These are phyloP conservation scores for Diacronema lutheri DNA, from an alignment of 78 protist genomes.

Conservation along the genomic window DNA sequence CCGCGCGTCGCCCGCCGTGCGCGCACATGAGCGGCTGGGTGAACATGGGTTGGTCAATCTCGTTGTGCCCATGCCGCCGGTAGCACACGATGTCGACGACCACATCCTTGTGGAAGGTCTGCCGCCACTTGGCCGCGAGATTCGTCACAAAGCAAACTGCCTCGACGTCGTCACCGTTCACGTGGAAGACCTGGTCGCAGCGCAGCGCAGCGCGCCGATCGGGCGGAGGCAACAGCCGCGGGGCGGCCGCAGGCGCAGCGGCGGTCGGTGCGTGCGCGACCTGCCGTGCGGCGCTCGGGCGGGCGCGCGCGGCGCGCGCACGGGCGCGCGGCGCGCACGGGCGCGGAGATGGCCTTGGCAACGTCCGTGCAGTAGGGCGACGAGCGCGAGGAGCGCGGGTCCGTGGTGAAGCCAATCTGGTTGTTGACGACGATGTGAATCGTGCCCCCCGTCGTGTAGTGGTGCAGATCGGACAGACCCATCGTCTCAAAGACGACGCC, in stretches of 20 bases:
- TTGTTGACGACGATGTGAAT: conserved; percentile 93
- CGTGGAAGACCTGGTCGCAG: conserved; percentile 98
- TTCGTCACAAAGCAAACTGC: conserved; percentile 66
- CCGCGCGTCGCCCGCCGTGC: no score
- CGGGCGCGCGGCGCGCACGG: no score
- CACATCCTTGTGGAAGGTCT: conserved; percentile 70
- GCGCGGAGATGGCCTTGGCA: conserved; percentile 63
- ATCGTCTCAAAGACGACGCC: conserved; percentile 86
- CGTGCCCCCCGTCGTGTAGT: conserved; percentile 92
- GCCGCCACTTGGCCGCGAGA: conserved; percentile 76
- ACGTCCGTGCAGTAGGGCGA: conserved; percentile 89
- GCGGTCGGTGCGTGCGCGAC: no score
- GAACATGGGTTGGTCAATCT: conserved; percentile 91
- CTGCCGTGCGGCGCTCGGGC: no score
- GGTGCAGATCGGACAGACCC: conserved; percentile 55
- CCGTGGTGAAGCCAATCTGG: conserved; percentile 97
- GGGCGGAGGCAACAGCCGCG: no score
- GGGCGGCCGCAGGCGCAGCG: no score
- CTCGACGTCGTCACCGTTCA: conserved; percentile 94
- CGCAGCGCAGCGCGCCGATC: no score
- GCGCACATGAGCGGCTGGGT: conserved; percentile 93
- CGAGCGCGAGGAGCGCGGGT: conserved; percentile 76
- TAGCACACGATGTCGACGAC: conserved; percentile 81
- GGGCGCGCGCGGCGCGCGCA: no score
- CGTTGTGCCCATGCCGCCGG: conserved; percentile 89